phyloP scores from a whole-genome alignment of 306 rosid genomes.

The Cucumis melo region DNA sequence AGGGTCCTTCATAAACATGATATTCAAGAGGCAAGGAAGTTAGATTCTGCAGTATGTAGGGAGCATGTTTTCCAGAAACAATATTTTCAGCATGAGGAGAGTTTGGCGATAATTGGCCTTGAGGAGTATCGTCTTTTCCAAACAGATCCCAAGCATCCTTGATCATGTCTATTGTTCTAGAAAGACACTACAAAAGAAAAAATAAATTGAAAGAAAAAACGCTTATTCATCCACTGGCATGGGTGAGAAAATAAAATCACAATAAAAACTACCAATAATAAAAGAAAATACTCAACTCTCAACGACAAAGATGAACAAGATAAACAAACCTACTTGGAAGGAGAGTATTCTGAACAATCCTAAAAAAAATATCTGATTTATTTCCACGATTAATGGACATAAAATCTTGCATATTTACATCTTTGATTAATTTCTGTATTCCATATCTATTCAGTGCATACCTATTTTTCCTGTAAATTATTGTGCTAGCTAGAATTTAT shows the following conservation, averaged over 20 bases:
- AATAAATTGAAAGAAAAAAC: conserved; percentile 1
- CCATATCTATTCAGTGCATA: background rate
- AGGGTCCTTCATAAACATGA: conserved; percentile 40
- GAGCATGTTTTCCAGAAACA: conserved; percentile 56
- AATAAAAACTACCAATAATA: background rate
- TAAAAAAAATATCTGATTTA: background rate
- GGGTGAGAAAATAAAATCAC: background rate
- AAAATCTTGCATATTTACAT: background rate
- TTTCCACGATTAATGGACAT: background rate
- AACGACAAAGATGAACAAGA: background rate
- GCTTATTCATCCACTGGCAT: background rate
- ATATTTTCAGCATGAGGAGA: conserved; percentile 32
- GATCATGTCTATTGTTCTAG: conserved; percentile 60
- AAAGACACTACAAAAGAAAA: conserved; percentile 48
- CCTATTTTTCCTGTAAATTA: background rate
- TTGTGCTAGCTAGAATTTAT: background rate
- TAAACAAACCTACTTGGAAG: background rate
- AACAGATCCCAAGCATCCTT: conserved; percentile 38
- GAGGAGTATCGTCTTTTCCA: conserved; percentile 31
- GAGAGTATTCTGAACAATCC: background rate
- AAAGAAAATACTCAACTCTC: background rate
- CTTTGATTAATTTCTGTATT: background rate
- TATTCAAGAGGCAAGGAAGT: conserved; percentile 64
- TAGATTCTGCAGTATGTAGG: conserved; percentile 78
- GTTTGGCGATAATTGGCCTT: conserved; percentile 25